A percentile compares a stretch with the other conserved stretches of the same genome.
phyloP scores from a whole-genome alignment of 768 basidiomycete genomes.

The Mycena polygramma region DNA sequence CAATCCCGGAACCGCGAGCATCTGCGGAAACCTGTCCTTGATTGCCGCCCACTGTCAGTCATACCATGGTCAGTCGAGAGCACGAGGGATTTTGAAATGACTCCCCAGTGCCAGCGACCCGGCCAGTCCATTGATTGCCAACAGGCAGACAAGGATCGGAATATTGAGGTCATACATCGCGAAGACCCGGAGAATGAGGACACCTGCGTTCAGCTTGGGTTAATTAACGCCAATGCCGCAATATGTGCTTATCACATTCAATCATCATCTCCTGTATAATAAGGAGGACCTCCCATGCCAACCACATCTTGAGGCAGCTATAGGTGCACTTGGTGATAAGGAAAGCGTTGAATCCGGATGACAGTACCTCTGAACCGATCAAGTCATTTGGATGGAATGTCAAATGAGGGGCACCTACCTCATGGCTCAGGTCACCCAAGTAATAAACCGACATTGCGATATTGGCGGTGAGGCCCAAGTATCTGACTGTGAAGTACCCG shows the following conservation, averaged over 20 bases:
- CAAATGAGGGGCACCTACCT: neutral
- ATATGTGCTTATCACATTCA: slow-evolving; percentile 10
- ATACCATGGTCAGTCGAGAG: neutral
- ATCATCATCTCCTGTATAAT: slow-evolving; percentile 26
- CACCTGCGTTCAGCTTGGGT: slow-evolving; percentile 2
- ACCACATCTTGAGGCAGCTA: slow-evolving; percentile 24
- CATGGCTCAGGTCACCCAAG: slow-evolving; percentile 15
- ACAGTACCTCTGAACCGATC: neutral
- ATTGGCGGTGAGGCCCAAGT: slow-evolving; percentile 13
- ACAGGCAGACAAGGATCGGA: slow-evolving; percentile 16
- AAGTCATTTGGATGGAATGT: too few relatives aligned
- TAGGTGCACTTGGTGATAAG: neutral
- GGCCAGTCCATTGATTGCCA: neutral
- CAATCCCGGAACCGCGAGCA: slow-evolving; percentile 23
- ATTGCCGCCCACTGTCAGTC: slow-evolving; percentile 22
- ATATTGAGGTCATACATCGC: slow-evolving; percentile 31
- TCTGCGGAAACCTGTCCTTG: slow-evolving; percentile 19
- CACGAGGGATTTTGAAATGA: neutral
- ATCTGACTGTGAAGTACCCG: slow-evolving; percentile 28
- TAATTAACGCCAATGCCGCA: neutral
- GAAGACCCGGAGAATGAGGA: slow-evolving; percentile 22
- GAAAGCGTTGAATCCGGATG: neutral
- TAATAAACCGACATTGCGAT: slow-evolving; percentile 23
- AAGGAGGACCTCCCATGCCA: slow-evolving; percentile 20
- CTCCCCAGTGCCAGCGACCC: slow-evolving; percentile 25